Evolutionary conservation across 2,329 filamentous ascomycete genomes (phyloP).

Genomic region (Neonectria ditissima): DNA sequence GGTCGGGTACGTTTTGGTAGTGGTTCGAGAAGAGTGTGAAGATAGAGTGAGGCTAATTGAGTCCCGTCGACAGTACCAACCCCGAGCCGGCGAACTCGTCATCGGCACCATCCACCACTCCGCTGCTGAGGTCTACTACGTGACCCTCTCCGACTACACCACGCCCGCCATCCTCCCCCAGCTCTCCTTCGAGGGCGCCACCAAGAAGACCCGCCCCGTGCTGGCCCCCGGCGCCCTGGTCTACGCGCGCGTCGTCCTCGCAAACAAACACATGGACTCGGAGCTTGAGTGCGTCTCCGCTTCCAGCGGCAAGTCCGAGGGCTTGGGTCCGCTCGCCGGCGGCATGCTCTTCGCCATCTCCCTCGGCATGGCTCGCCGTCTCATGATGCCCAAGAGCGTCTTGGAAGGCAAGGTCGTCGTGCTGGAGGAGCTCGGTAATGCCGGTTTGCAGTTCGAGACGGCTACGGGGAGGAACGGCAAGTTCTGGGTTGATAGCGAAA

Average conservation of each 20-base stretch:
- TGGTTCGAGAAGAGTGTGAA: background rate
- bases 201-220: slow-evolving; percentile 89
- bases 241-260: slow-evolving; percentile 85
- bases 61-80: slow-evolving; percentile 75
- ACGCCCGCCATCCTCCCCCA: slow-evolving; percentile 80
- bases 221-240: slow-evolving; percentile 81
- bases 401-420: slow-evolving; percentile 76
- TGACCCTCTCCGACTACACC: slow-evolving; percentile 76
- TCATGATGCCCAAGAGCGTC: slow-evolving; percentile 74
- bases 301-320: slow-evolving; percentile 88
- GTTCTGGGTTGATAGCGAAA: slow-evolving; percentile 90
- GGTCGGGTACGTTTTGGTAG: slow-evolving; percentile 70
- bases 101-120: slow-evolving; percentile 87
- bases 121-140: slow-evolving; percentile 82
- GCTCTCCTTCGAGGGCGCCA: slow-evolving; percentile 91
- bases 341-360: slow-evolving; percentile 90
- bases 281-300: slow-evolving; percentile 92
- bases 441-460: slow-evolving; percentile 89
- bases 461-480: slow-evolving; percentile 93
- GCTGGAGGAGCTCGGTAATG: slow-evolving; percentile 80
- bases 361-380: slow-evolving; percentile 81
- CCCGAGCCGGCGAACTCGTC: slow-evolving; percentile 84
- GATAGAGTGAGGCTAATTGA: slow-evolving; percentile 36
- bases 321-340: slow-evolving; percentile 83
- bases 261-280: slow-evolving; percentile 85